Evolutionary conservation across 495 filamentous ascomycete genomes (phyloP), one percentile per base, ranked within the genome.

Genomic region (Xylaria bambusicola): DNA sequence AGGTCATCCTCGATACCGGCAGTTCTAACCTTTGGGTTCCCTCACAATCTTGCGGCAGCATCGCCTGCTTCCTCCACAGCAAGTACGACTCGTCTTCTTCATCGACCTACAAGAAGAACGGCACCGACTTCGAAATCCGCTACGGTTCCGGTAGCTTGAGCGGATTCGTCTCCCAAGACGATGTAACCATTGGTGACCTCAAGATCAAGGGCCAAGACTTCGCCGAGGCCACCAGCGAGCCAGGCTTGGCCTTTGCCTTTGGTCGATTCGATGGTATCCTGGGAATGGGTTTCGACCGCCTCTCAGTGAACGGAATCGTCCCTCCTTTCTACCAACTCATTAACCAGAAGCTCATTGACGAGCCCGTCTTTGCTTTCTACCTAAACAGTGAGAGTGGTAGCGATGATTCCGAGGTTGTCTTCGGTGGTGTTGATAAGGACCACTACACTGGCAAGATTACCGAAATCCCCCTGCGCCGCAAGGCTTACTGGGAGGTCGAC

Each of bases 401-500:
- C 29, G 89, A 89, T 52, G 82, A 88, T 70, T 97, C 93, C 9
- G 93, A 91, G 75, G 93, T 87, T 36, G 87, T 86, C 52, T 98
- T 99, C 62, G 95, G 95, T 75, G 95, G 95, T 68, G 80, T 97
- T 56, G 86, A 98, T 75, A 78, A 92, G 74, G 77, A 79, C 68
- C 90, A 91, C 80, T 98, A 91, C 82, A 87, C 82, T 29, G 95
- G 95, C 65, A 87, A 97, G 75, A 81, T 99, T 67, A 91, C 86
- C 60, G 93, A 89, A 70, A 92, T 99, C 62, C 93, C 93, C 48
- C 85, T 99, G 62, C 87, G 94, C 72, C 90, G 95, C 69, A 97
- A 97, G 87, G 95, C 95, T 38, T 99, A 99, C 83, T 99, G 95
- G 95, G 95, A 99, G 82, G 93, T 98, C 24, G 92, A 98, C 64